A percentile compares a stretch with the other conserved stretches of the same genome.
Conservation (phyloP, 768 basidiomycete species). For the Xerocomus potaroensis region DNA sequence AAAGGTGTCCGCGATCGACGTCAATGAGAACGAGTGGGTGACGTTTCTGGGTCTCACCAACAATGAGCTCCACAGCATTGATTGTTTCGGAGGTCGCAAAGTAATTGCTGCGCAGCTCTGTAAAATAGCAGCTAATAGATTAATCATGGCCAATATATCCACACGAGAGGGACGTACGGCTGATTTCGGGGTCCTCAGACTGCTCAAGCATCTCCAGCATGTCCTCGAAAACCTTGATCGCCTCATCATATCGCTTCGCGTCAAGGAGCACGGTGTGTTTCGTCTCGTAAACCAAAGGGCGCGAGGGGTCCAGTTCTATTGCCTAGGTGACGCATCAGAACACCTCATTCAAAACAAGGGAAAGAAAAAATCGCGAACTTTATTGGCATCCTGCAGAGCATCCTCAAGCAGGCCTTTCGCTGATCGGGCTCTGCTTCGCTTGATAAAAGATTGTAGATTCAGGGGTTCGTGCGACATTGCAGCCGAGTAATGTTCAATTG, state of each 20-base stretch:
- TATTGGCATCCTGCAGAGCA: slow-evolving; percentile 6
- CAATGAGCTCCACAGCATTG: neutral
- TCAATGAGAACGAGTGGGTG: slow-evolving; percentile 3
- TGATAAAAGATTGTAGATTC: neutral
- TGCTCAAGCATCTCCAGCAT: slow-evolving; percentile 3
- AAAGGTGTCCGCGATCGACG: neutral
- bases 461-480: slow-evolving; percentile 1
- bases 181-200: neutral
- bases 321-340: neutral
- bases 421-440: slow-evolving; percentile 7
- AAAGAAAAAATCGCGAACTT: neutral
- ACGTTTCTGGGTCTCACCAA: neutral
- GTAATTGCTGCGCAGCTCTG: slow-evolving; percentile 1
- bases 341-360: too few species aligned
- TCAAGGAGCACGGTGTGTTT: neutral
- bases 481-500: slow-evolving; percentile 4
- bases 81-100: neutral
- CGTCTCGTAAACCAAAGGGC: neutral
- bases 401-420: slow-evolving; percentile 2
- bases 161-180: neutral
- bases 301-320: neutral
- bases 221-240: neutral
- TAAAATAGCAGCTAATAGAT: neutral
- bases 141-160: neutral
- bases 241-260: slow-evolving; percentile 3